Base-by-base conservation (phyloP, 495 filamentous ascomycete genomes). In the Articulospora tetracladia region DNA sequence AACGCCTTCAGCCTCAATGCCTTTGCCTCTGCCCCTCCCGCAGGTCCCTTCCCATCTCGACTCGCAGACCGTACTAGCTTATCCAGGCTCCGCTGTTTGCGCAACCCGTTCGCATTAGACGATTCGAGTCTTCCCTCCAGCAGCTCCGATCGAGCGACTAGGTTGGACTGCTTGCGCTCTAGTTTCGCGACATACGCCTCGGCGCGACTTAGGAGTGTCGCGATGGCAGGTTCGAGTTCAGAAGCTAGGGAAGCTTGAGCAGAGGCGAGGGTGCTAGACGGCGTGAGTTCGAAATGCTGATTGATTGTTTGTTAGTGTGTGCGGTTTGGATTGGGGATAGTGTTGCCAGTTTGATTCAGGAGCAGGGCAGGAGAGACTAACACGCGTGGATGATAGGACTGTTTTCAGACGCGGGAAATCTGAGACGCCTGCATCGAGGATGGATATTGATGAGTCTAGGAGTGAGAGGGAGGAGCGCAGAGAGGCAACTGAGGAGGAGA, bases 241-340 rank as follows among this genome's bases (percentile, higher is more conserved):
- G 86, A 83, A 25, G 86, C 79, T 23, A 93, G 80, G 25, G 82
- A 73, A 52, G 80, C 74, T 75, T 93, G 90, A 0, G 89, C 89
- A 64, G 83, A 71, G 58, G 78, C 77, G 23, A 93, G 78, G 48
- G 83, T 83, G 25, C 84, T 79, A 65, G 88, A 84, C 24, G 90
- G 83, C 34, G 90, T 83, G 34, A 92, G 80, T 69, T 93, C 90
- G 72, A 92, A 93, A 74, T 92, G 90, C 86, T 90, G 63, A 44
- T 49, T n/a, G 30, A n/a, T 15, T 20, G 1, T 17, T 2, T 53
- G 15, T 59, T 34, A 49, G 23, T 12, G 4, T 23, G 36, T 44
- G 15, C 20, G 3, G 2, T 44, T 7, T 25, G 23, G 36, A 13
- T 22, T n/a, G n/a, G n/a, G n/a, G 44, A 49, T 53, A 13, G 24